Base-by-base conservation (phyloP, 225 moss, liverwort and hornwort genomes). In the Antitrichia curtipendula region DNA sequence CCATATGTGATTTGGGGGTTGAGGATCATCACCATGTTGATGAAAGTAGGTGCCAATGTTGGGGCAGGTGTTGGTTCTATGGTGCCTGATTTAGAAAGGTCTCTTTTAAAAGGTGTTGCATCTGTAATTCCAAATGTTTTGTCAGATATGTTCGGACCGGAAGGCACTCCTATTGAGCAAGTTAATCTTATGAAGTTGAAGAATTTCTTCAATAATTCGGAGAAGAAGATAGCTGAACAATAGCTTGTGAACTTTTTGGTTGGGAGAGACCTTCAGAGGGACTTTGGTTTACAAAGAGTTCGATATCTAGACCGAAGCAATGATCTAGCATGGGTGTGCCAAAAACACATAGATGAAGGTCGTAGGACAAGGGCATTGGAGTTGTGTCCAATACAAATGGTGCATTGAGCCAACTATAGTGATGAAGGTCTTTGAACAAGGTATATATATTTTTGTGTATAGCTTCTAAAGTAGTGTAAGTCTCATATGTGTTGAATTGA, bases 401-500 rank as follows among this genome's bases (percentile, higher is more conserved):
- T 79, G 4, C 2, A 12, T 3, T 79, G n/a, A 59, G 8, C 41
- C 29, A 5, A 29, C 8, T 0, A 19, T 41, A 58, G 58, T 41
- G 8, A 18, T 38, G 0, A 9, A 52, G 23, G 3, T 31, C 4
- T 77, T 54, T 36, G 15, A 2, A 22, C 6, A 19, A 76, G 36
- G 9, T 36, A 4, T 29, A 12, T 18, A 0, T 6, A 28, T 45
- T 45, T 29, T 10, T 45, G 29, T 1, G 6, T 45, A 29, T 45
- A 8, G 10, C 2, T 29, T 1, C 3, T 45, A 2, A 1, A 72
- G 10, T 3, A 29, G 2, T 29, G 6, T 16, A 4, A 10, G 1
- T n/a, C n/a, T n/a, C n/a, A n/a, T n/a, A n/a, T n/a, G n/a, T n/a
- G n/a, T n/a, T n/a, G n/a, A n/a, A n/a, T n/a, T n/a, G n/a, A n/a